phyloP scores from a whole-genome alignment of 1,139 yeast genomes.

The Blastobotrys niveus region DNA sequence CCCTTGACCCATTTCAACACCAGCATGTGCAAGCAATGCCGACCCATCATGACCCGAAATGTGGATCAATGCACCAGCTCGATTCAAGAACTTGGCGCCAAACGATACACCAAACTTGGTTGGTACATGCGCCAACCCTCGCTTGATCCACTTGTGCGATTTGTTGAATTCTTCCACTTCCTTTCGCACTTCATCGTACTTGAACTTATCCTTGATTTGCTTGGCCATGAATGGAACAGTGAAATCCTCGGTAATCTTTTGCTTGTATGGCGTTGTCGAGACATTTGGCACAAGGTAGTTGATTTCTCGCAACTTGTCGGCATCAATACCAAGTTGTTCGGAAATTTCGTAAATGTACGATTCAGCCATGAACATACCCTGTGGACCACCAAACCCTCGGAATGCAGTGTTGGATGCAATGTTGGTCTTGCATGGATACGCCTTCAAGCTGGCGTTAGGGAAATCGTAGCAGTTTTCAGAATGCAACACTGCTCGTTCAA shows the following conservation, averaged over 20 bases:
- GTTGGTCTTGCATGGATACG: constrained; percentile 41
- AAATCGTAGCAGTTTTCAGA: constrained; percentile 41
- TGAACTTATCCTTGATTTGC: constrained; percentile 34
- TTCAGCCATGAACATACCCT: constrained; percentile 43
- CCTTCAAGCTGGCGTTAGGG: constrained; percentile 38
- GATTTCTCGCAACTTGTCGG: constrained; percentile 36
- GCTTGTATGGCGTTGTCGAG: constrained; percentile 40
- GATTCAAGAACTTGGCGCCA: constrained; percentile 42
- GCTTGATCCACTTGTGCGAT: constrained; percentile 40
- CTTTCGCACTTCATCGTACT: constrained; percentile 33
- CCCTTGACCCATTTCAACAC: constrained; percentile 49
- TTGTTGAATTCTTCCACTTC: constrained; percentile 39
- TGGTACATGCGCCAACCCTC: constrained; percentile 43
- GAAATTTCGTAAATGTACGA: constrained; percentile 38
- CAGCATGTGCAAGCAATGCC: constrained; percentile 42
- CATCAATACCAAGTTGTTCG: constrained; percentile 37
- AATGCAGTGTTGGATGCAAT: constrained; percentile 45
- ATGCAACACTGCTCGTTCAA: constrained; percentile 43
- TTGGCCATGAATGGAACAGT: constrained; percentile 36
- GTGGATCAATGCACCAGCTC: constrained; percentile 44
- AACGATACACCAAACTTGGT: constrained; percentile 44
- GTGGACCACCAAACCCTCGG: constrained; percentile 47
- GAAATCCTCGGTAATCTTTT: constrained; percentile 39
- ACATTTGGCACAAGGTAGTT: constrained; percentile 35
- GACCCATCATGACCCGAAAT: constrained; percentile 45